Conservation (phyloP, 2,329 filamentous ascomycete genomes). For the Sporothrix humicola region DNA sequence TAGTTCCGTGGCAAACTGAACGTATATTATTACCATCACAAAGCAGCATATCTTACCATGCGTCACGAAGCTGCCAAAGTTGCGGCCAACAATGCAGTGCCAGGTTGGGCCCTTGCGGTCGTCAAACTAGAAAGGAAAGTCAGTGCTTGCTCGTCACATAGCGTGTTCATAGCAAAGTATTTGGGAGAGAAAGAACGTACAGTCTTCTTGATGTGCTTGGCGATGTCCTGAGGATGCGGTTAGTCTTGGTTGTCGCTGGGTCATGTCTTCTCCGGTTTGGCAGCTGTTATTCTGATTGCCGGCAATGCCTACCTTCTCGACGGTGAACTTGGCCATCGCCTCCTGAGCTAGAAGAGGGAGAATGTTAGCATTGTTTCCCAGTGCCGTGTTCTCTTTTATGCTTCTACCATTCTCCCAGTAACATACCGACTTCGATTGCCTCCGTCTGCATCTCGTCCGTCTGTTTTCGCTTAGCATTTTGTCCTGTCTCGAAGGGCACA, state of each 20-base stretch:
- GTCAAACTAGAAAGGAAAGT: conserved; percentile 71
- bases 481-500: background rate
- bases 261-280: background rate
- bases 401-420: background rate
- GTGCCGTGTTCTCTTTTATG: too few relatives aligned
- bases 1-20: background rate
- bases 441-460: conserved; percentile 97
- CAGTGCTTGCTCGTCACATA: background rate
- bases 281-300: background rate
- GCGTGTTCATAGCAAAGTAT: conserved; percentile 14
- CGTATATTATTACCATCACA: too few relatives aligned
- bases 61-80: conserved; percentile 99
- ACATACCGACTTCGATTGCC: conserved; percentile 91
- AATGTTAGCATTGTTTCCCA: background rate
- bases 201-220: conserved; percentile 93
- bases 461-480: conserved; percentile 52
- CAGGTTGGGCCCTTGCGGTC: conserved; percentile 96
- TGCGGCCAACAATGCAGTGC: conserved; percentile 98
- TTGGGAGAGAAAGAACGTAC: conserved; percentile 53
- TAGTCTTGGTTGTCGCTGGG: background rate
- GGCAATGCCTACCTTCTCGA: conserved; percentile 58
- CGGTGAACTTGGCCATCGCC: conserved; percentile 66
- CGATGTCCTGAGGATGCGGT: conserved; percentile 72
- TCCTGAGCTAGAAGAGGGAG: conserved; percentile 57
- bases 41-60: conserved; percentile 68